Base-by-base conservation (phyloP, 768 basidiomycete genomes). In the Hydnum rufescens region DNA sequence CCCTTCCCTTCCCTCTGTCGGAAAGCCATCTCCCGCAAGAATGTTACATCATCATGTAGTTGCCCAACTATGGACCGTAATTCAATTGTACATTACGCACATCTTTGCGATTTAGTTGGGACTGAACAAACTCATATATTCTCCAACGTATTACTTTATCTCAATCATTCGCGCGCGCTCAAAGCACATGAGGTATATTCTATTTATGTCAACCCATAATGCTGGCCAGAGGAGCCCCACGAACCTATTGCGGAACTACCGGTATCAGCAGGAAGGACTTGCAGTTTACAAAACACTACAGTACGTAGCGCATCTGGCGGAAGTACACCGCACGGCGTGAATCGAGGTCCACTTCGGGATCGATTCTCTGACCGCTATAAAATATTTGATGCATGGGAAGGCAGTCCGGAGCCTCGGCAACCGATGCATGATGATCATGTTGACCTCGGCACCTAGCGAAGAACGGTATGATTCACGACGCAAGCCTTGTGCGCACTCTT, bases 371-470 rank as follows among this genome's bases (percentile, higher is more conserved):
- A 19, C 25, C 55, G 43, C 32, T 31, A 54, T 6, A 54, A 30
- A 46, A 13, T 30, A 16, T 30, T 6, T 22, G 42, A 30, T 16
- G 39, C 25, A 6, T 54, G 13, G 22, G 0, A 3, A 1, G 62
- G 76, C 57, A 57, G 79, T 86, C 86, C 54, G 86, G 49, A 93
- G 78, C 60, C 95, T 68, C 13, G 95, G 95, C 22, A 99, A 71
- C n/a, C 95, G 95, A 65, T 99, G 95, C 90, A 99, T 93, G 58
- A 97, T 89, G 54, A 97, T 96, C 79, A 95, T 88, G 51, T 90
- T 85, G 57, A 87, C 82, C 69, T 97, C 97, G 5, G 95, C 93
- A 42, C 84, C 73, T 3, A 89, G n/a, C n/a, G 78, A 26, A 99
- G 72, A 30, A 97, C 77, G 6, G 92, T 84, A 61, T 97, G 95